Evolutionary conservation across 2,329 filamentous ascomycete genomes (phyloP), one percentile per base, ranked within the genome.

Genomic region (Penicillium olsonii): DNA sequence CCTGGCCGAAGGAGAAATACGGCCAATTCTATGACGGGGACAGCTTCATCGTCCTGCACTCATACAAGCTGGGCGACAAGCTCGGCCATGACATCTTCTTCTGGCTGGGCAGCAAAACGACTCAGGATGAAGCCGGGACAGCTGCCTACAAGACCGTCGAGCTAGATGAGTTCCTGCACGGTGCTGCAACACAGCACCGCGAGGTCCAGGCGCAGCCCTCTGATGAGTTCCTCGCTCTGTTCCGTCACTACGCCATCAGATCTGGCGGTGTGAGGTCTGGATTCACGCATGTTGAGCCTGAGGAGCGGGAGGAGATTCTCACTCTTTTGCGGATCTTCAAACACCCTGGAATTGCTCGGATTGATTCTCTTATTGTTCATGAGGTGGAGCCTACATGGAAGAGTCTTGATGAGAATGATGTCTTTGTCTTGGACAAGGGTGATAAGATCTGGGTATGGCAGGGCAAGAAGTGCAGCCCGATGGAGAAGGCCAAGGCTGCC

Each of bases 391-490:
- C 84, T 3, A 77, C 72, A 0, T 84, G 81, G 79, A 60, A 72
- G 57, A 86, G 81, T 59, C 75, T 87, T 26, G 84, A 87, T 57
- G 84, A 87, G 50, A 73, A 44, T n/a, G 84, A 88, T 60, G 85
- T 87, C 2, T 87, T 87, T 56, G 73, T 87, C 12, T 67, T 87
- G 37, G 84, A 87, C 57, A 76, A 75, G 44, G 78, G 79, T 19
- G 73, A 80, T 42, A 86, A 87, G 71, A 84, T 87, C 56, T 87
- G 81, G 77, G 81, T 87, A 4, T 88, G 85, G 85, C 85, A 87
- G 70, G 85, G 85, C 42, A 77, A 76, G 59, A 76, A 75, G 35
- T 85, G 83, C 63, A 84, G 80, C 39, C 84, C 84, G 0, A 85
- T 87, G 82, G 85, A 88, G 62, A 87, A 85, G 71, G 80, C 80